Evolutionary conservation across 2,329 filamentous ascomycete genomes (phyloP).

Genomic region (Blastomyces gilchristii): DNA sequence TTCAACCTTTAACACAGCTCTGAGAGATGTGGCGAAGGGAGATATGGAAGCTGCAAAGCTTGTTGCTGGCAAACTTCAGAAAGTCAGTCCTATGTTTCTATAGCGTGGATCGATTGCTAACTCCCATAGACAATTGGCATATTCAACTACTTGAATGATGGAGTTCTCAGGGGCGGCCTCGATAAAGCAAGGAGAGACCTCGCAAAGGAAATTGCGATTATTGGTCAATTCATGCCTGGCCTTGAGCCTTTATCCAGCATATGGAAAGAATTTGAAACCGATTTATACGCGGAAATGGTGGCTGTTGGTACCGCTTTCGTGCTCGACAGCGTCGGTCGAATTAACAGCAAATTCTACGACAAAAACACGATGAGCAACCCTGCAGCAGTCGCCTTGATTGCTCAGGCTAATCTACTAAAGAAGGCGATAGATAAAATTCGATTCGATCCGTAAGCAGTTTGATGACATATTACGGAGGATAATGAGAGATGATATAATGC

Average conservation of each 20-base stretch:
- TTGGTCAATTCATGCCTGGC: not conserved
- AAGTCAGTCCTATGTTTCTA: not conserved
- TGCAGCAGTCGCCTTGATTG: not conserved
- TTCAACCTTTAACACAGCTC: not conserved
- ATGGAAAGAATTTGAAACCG: constrained; percentile 2
- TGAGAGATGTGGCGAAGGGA: not conserved
- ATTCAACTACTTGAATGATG: constrained; percentile 1
- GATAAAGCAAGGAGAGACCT: constrained; percentile 1
- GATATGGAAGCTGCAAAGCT: constrained; percentile 1
- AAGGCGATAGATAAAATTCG: not conserved
- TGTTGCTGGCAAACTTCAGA: not conserved
- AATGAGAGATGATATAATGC: not conserved
- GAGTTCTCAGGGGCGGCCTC: not conserved
- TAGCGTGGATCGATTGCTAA: not conserved
- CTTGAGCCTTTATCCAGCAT: not conserved
- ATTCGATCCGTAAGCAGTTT: not conserved
- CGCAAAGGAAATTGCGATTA: not conserved
- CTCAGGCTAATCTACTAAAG: not conserved
- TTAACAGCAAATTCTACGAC: not conserved
- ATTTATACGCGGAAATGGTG: not conserved
- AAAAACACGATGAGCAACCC: not conserved
- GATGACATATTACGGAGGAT: not conserved
- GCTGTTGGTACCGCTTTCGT: not conserved
- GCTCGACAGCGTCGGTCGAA: not conserved
- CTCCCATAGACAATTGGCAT: not conserved